Conservation (phyloP, 2,329 filamentous ascomycete genomes). For the Celoporthe dispersa region DNA sequence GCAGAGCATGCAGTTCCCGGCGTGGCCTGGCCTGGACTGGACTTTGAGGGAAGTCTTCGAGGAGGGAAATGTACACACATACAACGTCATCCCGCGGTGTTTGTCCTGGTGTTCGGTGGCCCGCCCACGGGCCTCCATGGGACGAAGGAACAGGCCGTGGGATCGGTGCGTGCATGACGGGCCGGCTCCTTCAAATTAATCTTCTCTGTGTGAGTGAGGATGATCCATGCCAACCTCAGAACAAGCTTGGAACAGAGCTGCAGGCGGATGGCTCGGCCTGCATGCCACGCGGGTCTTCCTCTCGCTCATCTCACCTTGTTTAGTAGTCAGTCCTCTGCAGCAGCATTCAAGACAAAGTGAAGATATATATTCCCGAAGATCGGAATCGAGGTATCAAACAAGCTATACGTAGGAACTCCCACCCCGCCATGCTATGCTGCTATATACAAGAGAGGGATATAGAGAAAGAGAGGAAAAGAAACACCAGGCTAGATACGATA, state of each 20-base stretch:
- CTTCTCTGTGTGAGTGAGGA: background rate
- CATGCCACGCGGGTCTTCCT: background rate
- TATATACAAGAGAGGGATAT: background rate
- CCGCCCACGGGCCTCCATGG: background rate
- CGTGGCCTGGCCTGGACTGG: background rate
- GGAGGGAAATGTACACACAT: background rate
- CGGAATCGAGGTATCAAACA: slow-evolving; percentile 8
- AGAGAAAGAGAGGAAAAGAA: background rate
- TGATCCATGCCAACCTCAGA: background rate
- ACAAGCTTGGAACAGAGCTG: background rate
- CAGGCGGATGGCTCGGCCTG: background rate
- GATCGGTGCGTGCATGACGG: background rate
- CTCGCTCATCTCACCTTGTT: background rate
- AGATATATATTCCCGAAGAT: background rate
- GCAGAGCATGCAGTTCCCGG: background rate
- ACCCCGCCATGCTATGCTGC: slow-evolving; percentile 14
- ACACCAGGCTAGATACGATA: slow-evolving; percentile 1
- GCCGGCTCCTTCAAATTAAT: background rate
- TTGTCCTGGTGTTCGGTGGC: background rate
- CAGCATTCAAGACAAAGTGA: background rate
- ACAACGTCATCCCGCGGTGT: background rate
- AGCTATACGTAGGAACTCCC: slow-evolving; percentile 5
- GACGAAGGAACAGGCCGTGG: background rate
- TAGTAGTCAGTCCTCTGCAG: background rate
- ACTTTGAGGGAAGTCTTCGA: background rate